Evolutionary conservation across 768 basidiomycete species (phyloP), one percentile per base, ranked within the genome.

Genomic region (Ramaria rubella): DNA sequence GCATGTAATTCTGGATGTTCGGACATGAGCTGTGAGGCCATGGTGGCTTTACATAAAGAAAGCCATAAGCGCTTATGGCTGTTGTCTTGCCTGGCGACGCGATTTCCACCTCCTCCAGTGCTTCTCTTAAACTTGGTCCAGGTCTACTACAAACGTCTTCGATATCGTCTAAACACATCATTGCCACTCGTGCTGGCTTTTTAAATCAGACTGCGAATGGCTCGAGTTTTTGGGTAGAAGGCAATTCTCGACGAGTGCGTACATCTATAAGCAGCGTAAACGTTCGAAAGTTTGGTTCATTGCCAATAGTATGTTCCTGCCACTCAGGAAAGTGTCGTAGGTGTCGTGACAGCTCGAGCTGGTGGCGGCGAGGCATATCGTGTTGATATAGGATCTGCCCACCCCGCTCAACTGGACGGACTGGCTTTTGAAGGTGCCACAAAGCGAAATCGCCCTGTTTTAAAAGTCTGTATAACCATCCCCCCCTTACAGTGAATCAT

Each of bases 361-460:
- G 60, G 8, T 70, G 55, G 85, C 54, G 93, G 91, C 34, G 95
- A 98, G 65, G 87, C 86, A 5, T 99, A 84, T 76, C 81, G 94
- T 44, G 92, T 98, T 23, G 95, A 98, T 69, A 91, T 99, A 59
- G 94, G 94, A 2, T 77, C 85, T 26, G 87, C 94, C 5, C 93
- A 96, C 65, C 75, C 78, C 48, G 95, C 95, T 0, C 79, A 82
- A 5, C 71, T 99, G 43, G 94, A 97, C 63, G 89, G 81, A 0
- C 78, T 97, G 29, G 94, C 96, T 2, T 99, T 99, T 67, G 95
- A 98, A 68, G 89, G 93, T 3, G 96, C 94, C 9, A 91, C 92
- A 23, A 97, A 95, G 75, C 73, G 96, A 60, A 98, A 90, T 66
- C 87, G 85, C 69, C 95, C 95, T 27, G 92, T 91, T 70, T 78